These are phyloP conservation scores for Xylariales sp. DNA, from an alignment of 2,329 filamentous ascomycete species.

Conservation along the genomic window DNA sequence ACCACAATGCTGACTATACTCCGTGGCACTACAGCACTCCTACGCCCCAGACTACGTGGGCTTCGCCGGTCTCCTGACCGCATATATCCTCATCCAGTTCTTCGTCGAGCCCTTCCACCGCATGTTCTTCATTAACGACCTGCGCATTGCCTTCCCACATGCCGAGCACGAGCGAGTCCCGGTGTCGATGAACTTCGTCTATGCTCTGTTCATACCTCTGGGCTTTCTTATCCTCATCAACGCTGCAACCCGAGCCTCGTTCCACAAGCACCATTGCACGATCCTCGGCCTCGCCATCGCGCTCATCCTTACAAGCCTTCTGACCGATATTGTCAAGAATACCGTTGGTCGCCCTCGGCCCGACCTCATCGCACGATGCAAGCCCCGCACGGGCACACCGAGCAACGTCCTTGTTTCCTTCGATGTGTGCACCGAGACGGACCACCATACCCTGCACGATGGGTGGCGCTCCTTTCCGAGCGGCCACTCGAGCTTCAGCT, in stretches of 20 bases:
- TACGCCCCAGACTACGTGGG: slow-evolving; percentile 89
- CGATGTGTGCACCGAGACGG: slow-evolving; percentile 67
- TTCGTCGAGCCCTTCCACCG: slow-evolving; percentile 84
- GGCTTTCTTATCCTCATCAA: slow-evolving; percentile 63
- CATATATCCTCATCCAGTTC: slow-evolving; percentile 64
- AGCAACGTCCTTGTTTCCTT: slow-evolving; percentile 54
- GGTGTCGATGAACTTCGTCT: slow-evolving; percentile 74
- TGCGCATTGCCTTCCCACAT: slow-evolving; percentile 80
- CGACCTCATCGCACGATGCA: slow-evolving; percentile 69
- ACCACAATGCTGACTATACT: no score
- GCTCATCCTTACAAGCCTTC: slow-evolving; percentile 70
- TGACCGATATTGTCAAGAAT: slow-evolving; percentile 92
- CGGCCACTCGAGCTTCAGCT: slow-evolving; percentile 76
- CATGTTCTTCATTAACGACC: slow-evolving; percentile 87
- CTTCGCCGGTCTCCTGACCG: slow-evolving; percentile 63
- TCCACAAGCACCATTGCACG: slow-evolving; percentile 81
- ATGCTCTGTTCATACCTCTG: slow-evolving; percentile 70
- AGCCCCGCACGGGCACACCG: slow-evolving; percentile 53
- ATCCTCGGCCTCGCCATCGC: slow-evolving; percentile 76
- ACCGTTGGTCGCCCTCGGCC: slow-evolving; percentile 70
- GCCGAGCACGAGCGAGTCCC: slow-evolving; percentile 80
- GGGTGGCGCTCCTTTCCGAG: slow-evolving; percentile 82
- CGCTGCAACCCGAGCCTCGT: slow-evolving; percentile 52
- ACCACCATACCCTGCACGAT: slow-evolving; percentile 69
- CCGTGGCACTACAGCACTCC: slow-evolving; percentile 67